These are phyloP conservation scores for Colletotrichum incanum DNA, from an alignment of 2,329 filamentous ascomycete species.

Conservation along the genomic window DNA sequence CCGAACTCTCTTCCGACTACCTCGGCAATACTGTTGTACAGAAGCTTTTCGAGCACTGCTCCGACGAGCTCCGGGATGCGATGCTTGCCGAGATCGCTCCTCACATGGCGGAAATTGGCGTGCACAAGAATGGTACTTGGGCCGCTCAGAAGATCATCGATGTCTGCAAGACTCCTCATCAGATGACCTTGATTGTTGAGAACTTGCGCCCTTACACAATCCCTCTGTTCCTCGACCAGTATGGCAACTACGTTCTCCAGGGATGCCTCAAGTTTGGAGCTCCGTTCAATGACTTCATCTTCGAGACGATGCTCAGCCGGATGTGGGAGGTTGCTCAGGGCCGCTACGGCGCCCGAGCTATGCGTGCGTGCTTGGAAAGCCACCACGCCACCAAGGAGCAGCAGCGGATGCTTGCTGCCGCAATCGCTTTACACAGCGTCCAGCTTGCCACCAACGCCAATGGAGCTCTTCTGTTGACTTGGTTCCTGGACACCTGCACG, in stretches of 20 bases:
- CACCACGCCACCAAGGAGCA: slow-evolving; percentile 96
- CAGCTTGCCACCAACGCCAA: slow-evolving; percentile 97
- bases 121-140: slow-evolving; percentile 99
- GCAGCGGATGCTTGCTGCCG: slow-evolving; percentile 93
- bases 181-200: slow-evolving; percentile 89
- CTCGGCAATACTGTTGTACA: slow-evolving; percentile 99
- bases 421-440: slow-evolving; percentile 96
- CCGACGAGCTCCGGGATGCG: slow-evolving; percentile 88
- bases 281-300: slow-evolving; percentile 96
- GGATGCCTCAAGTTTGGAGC: slow-evolving; percentile 93
- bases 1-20: slow-evolving; percentile 95
- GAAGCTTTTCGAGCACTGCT: slow-evolving; percentile 97
- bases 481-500: slow-evolving; percentile 98
- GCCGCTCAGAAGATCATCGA: slow-evolving; percentile 99
- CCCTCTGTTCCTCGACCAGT: slow-evolving; percentile 95
- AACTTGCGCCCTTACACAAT: slow-evolving; percentile 89
- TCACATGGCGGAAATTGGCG: slow-evolving; percentile 94
- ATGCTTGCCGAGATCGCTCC: slow-evolving; percentile 93
- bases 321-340: slow-evolving; percentile 97
- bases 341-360: slow-evolving; percentile 93
- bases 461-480: slow-evolving; percentile 92
- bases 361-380: slow-evolving; percentile 96
- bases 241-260: slow-evolving; percentile 98
- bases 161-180: slow-evolving; percentile 86
- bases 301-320: slow-evolving; percentile 94